phyloP scores from a whole-genome alignment of 306 rosid genomes.

The Lathyrus sativus region DNA sequence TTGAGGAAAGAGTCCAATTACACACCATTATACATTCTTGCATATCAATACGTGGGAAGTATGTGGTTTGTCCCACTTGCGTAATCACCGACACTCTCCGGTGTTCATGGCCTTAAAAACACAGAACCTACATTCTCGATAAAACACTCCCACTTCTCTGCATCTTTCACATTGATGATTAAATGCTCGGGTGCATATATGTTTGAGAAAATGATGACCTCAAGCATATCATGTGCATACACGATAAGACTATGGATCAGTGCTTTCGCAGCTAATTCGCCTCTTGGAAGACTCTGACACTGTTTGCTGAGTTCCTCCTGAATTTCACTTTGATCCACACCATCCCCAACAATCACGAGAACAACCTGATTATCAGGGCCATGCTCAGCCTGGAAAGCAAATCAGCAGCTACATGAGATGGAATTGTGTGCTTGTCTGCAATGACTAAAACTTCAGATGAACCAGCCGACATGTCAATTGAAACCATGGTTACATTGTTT shows the following conservation, averaged over 20 bases:
- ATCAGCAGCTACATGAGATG: conserved; percentile 93
- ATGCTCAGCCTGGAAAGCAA: conserved; percentile 98
- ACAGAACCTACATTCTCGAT: conserved; percentile 99
- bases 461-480: conserved; percentile 99
- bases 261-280: conserved; percentile 84
- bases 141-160: conserved; percentile 95
- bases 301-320: conserved; percentile 83
- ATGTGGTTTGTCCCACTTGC: conserved; percentile 98
- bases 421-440: conserved; percentile 81
- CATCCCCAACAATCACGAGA: conserved; percentile 89
- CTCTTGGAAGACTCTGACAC: conserved; percentile 93
- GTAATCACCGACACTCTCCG: conserved; percentile 96
- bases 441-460: conserved; percentile 99
- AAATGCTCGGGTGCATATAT: conserved; percentile 95
- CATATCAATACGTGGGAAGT: conserved; percentile 97
- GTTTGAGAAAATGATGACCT: conserved; percentile 92
- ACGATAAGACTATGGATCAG: conserved; percentile 88
- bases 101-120: conserved; percentile 92
- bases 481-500: conserved; percentile 96
- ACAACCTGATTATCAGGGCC: conserved; percentile 99
- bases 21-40: conserved; percentile 93
- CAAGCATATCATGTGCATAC: conserved; percentile 81
- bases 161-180: conserved; percentile 82
- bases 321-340: conserved; percentile 71
- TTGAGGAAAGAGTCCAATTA: conserved; percentile 87